Evolutionary conservation across 306 rosid genomes (phyloP).

Genomic region (Castanospermum australe): DNA sequence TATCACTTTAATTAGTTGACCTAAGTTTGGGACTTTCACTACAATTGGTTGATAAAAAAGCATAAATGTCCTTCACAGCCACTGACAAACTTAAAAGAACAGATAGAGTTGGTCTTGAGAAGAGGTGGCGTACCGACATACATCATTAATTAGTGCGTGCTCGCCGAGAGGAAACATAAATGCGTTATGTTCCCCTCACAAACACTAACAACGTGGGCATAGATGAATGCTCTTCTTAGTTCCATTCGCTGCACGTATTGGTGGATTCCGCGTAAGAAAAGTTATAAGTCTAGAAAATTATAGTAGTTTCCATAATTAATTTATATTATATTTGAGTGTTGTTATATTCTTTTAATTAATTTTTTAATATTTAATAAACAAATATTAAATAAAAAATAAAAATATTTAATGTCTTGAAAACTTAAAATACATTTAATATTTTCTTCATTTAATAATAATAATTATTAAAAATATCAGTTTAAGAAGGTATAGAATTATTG

Average conservation of each 20-base stretch:
- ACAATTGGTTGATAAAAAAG: background rate
- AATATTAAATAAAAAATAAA: too few species aligned
- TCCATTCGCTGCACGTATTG: background rate
- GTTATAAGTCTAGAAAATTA: background rate
- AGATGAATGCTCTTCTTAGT: background rate
- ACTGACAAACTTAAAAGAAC: background rate
- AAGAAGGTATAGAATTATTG: too few species aligned
- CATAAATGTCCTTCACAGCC: background rate
- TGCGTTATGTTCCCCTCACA: slow-evolving; percentile 16
- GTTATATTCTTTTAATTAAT: too few species aligned
- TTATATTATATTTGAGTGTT: background rate
- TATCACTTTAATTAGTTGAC: background rate
- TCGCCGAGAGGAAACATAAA: background rate
- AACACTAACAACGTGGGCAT: background rate
- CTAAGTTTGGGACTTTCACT: background rate
- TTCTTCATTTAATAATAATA: too few species aligned
- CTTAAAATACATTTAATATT: too few species aligned
- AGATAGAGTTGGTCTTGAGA: background rate
- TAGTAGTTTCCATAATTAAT: background rate
- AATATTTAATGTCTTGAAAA: too few species aligned
- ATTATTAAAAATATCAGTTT: too few species aligned
- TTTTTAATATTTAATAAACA: too few species aligned
- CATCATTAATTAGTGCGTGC: background rate
- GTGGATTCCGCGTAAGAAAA: slow-evolving; percentile 39
- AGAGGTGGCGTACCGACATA: background rate